These are phyloP conservation scores for Claviceps sp. DNA, from an alignment of 2,329 filamentous ascomycete species.

Conservation along the genomic window DNA sequence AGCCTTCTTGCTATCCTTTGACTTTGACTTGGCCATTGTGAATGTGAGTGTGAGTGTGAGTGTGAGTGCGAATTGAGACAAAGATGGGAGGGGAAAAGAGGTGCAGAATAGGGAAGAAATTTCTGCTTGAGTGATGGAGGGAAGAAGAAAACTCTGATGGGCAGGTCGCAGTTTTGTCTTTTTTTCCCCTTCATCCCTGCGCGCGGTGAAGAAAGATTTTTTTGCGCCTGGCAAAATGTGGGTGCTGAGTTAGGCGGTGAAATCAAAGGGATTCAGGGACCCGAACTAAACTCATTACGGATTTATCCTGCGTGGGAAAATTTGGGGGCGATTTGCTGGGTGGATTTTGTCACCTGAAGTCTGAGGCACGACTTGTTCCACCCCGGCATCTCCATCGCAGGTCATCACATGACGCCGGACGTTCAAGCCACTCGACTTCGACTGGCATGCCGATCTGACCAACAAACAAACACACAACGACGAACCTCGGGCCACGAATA, in stretches of 20 bases:
- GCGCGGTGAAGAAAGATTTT: conserved; percentile 9
- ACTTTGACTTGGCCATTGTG: conserved; percentile 54
- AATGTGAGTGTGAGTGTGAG: background rate
- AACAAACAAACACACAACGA: background rate
- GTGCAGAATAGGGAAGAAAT: background rate
- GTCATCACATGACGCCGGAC: too few species aligned
- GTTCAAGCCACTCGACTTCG: background rate
- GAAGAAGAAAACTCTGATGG: conserved; percentile 2
- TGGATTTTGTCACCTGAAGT: conserved; percentile 12
- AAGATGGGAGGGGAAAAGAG: background rate
- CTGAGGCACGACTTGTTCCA: conserved; percentile 6
- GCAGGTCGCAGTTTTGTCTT: conserved; percentile 6
- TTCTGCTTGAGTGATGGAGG: background rate
- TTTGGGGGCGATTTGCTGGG: too few species aligned
- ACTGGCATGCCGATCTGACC: background rate
- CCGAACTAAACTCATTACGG: too few species aligned
- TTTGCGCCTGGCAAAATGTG: conserved; percentile 22
- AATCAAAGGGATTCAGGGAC: background rate
- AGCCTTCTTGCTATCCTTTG: conserved; percentile 37
- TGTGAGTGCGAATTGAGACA: background rate
- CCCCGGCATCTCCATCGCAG: too few species aligned
- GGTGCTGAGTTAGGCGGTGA: conserved; percentile 23
- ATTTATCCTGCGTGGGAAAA: too few species aligned
- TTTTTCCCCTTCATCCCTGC: conserved; percentile 10
- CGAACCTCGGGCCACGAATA: background rate